Evolutionary conservation across 257 asterid genomes (phyloP).

Genomic region (Echites panduratus): DNA sequence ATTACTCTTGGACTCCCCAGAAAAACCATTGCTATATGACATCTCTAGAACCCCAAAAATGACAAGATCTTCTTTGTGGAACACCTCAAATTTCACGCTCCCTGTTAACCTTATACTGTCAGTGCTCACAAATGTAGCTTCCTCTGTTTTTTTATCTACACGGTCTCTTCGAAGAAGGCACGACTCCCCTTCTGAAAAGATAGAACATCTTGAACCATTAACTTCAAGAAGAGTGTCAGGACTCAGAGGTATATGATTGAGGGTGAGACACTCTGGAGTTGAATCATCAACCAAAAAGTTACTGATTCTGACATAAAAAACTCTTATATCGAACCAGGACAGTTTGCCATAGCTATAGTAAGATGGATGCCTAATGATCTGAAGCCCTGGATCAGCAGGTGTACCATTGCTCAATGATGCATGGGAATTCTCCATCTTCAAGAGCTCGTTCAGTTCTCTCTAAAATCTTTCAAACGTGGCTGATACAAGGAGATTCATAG

Average conservation of each 20-base stretch:
- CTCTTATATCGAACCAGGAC: constrained; percentile 53
- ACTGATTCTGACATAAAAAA: constrained; percentile 75
- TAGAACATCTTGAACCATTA: constrained; percentile 59
- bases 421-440: constrained; percentile 45
- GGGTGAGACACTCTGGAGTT: constrained; percentile 64
- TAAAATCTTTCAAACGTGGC: constrained; percentile 16
- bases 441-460: constrained; percentile 22
- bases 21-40: constrained; percentile 40
- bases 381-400: constrained; percentile 42
- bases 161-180: constrained; percentile 70
- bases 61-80: constrained; percentile 48
- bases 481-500: constrained; percentile 26
- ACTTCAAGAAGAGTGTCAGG: constrained; percentile 74
- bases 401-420: constrained; percentile 47
- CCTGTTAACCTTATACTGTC: constrained; percentile 62
- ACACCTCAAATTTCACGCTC: constrained; percentile 70
- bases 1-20: constrained; percentile 37
- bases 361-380: constrained; percentile 48
- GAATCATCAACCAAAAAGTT: constrained; percentile 55
- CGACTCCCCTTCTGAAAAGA: constrained; percentile 52
- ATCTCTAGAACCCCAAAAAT: constrained; percentile 68
- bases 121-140: constrained; percentile 84
- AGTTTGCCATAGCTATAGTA: constrained; percentile 40
- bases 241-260: constrained; percentile 58
- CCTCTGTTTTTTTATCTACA: constrained; percentile 77